Base-by-base conservation (phyloP, 2,329 filamentous ascomycete species). In the Aureobasidium melanogenum region DNA sequence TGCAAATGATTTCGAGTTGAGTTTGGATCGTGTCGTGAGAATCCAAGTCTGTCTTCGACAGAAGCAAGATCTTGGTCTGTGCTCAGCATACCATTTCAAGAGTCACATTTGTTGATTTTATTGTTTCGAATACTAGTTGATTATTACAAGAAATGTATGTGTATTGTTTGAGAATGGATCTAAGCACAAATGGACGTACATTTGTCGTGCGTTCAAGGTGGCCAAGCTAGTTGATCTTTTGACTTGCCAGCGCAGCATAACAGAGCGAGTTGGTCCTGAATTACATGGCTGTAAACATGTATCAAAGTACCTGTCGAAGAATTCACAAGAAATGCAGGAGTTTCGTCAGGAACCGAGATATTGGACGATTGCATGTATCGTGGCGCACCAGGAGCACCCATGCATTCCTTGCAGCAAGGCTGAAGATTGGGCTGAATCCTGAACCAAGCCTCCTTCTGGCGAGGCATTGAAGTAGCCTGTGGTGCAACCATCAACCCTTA, bases 61-160 rank as follows among this genome's bases (percentile, higher is more conserved):
- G 28, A 55, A 55, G 43, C 41, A 57, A 44, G 39, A 60, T 24
- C 56, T 15, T 60, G 56, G 56, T 60, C 56, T 60, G 56, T 60
- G 56, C 56, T 50, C 51, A 43, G 38, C 12, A 55, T 54, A 54
- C 50, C 50, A 41, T 38, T 36, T 50, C 12, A 19, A 17, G 4
- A 24, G 24, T 28, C 32, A 38, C 5, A 9, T 5, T 22, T 17
- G 14, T n/a, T 17, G 9, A 36, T 15, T 22, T 15, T 24, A 19
- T 24, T 24, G 5, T 17, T 1, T 36, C 17, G 1, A 28, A 7
- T 3, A 8, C 28, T 12, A 5, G 24, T 17, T 26, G 19, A 1
- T 4, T 1, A 10, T 26, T 15, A 7, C 1, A 32, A 14, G 5
- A 15, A 1, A 2, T 22, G 5, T 10, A n/a, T 34, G 5, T 24